Evolutionary conservation across 345 rosid genomes (phyloP), one percentile per base, ranked within the genome.

Genomic region (Corchorus olitorius): DNA sequence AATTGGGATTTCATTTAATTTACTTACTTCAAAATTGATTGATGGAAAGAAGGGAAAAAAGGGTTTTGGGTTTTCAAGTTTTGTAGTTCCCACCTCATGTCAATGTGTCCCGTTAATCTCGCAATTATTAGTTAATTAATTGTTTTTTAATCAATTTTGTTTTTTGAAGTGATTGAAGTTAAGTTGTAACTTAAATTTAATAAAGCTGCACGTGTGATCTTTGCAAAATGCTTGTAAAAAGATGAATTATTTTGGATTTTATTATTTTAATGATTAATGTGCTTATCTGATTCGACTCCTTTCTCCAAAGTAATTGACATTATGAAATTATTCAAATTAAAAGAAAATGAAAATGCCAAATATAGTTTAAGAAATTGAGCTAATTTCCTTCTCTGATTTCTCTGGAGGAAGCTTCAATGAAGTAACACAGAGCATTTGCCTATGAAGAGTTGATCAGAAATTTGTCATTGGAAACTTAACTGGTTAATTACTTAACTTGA

Each of bases 201-300:
- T 60, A 33, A 34, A 33, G 13, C 37, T 60, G 64, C 64, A 60
- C 39, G 39, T 60, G 41, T 60, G 64, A 60, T 27, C 17, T 60
- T 12, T 1, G 1, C 33, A 13, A 60, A 60, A 4, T 15, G 19
- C 58, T 53, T 16, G 5, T 5, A 60, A 27, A 27, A 60, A 60
- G 12, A 39, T 60, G 39, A 34, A 11, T 27, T 60, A 60, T 3
- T 12, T 60, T 60, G 12, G 64, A 39, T 27, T 27, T 27, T 27
- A 27, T 27, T 27, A 13, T 13, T 60, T 60, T 58, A 20, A 20
- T 13, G 39, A 60, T 60, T 22, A 0, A 27, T 27, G 64, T 27
- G 17, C 19, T 27, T 0, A 5, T 94, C 93, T 61, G 65, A 61
- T 61, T 61, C 22, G 72, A 19, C 58, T 14, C 14, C 9, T 61